phyloP scores from a whole-genome alignment of 768 basidiomycete species.

The Paxillus ammoniavirescens region DNA sequence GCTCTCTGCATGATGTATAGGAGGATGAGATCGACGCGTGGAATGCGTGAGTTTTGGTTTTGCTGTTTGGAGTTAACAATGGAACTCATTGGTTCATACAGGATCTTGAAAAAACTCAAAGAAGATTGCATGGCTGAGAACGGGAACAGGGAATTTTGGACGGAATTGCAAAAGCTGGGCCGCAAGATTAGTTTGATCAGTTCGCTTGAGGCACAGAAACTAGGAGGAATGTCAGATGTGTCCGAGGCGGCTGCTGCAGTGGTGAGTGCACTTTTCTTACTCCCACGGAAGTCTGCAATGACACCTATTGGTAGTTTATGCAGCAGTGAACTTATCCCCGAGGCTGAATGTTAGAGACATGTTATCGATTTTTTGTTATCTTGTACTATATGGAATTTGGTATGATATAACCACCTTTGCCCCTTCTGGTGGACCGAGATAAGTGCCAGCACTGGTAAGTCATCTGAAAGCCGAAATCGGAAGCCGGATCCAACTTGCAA shows the following conservation, averaged over 20 bases:
- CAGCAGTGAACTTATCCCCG: slow-evolving; percentile 8
- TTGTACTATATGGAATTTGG: no score
- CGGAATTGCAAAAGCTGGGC: slow-evolving; percentile 49
- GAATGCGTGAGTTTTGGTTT: slow-evolving; percentile 57
- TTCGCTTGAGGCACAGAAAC: slow-evolving; percentile 55
- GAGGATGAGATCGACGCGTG: slow-evolving; percentile 84
- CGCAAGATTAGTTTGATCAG: slow-evolving; percentile 59
- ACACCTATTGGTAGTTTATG: slow-evolving; percentile 20
- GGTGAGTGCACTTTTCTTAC: slow-evolving; percentile 38
- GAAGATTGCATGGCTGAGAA: slow-evolving; percentile 49
- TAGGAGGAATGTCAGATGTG: slow-evolving; percentile 57
- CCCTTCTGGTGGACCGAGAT: no score
- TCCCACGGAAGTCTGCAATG: neutral
- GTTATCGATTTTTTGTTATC: no score
- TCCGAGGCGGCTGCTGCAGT: slow-evolving; percentile 52
- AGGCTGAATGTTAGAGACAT: neutral
- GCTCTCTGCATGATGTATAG: slow-evolving; percentile 31
- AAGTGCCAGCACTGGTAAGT: no score
- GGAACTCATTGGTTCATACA: slow-evolving; percentile 23
- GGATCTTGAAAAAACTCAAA: slow-evolving; percentile 63
- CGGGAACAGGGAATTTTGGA: slow-evolving; percentile 73
- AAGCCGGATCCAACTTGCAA: no score
- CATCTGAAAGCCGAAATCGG: no score
- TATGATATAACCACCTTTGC: no score
- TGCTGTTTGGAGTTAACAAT: neutral